Evolutionary conservation across 2,329 filamentous ascomycete genomes (phyloP), one percentile per base, ranked within the genome.

Genomic region (Diaporthe amygdali): DNA sequence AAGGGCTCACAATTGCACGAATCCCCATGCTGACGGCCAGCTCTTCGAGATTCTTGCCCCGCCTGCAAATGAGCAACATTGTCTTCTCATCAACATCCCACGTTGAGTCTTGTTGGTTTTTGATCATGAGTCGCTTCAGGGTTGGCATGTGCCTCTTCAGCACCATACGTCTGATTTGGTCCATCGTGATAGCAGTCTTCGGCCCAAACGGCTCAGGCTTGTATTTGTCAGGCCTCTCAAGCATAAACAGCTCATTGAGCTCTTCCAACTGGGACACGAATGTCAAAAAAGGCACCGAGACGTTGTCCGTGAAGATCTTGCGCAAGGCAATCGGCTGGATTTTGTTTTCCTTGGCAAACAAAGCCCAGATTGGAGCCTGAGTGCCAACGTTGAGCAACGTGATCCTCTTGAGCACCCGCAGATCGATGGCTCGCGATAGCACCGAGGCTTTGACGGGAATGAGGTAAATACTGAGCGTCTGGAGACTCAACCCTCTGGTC

Each of bases 271-370:
- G 83, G 3, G 84, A 82, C 17, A 90, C 82, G 70, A 87, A 87
- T 1, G 83, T 83, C 66, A 92, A 77, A 70, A 92, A 91, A 0
- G 82, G 78, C 1, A 79, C 74, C 0, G 88, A 88, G 25, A 91
- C 90, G 73, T 92, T 87, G 76, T 93, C 91, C 0, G 90, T 92
- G 74, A 88, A 89, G 68, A 93, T 87, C 73, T 86, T 88, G 61
- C 84, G 83, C 51, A 93, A 78, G 0, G 86, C 83, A 49, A 92
- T 80, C 0, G 87, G 85, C 10, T 82, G 79, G 1, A 81, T 75
- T 64, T 83, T 84, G 76, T 91, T 89, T 74, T 90, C 84, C 74
- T 86, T 88, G 22, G 84, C 80, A 51, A 92, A 79, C 69, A 88
- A 79, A 2, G 83, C 81, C 91, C 91, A 93, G 73, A 92, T 87